Conservation (phyloP, 1,284 basidiomycete species). For the Ustilago sp. region DNA sequence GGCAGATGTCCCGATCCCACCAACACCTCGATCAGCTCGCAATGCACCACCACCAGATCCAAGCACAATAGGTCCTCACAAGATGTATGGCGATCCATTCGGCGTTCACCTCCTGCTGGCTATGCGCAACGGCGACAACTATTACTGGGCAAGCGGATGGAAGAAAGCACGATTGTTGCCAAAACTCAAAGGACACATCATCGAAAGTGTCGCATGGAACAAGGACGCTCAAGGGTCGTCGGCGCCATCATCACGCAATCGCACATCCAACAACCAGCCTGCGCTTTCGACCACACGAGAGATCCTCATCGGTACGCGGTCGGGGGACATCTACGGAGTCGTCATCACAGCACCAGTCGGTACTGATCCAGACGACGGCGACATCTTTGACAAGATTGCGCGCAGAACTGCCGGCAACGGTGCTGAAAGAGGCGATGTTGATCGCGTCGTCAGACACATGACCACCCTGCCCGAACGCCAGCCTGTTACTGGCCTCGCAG, state of each 20-base stretch:
- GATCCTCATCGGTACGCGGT: conserved; percentile 83
- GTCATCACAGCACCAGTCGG: conserved; percentile 76
- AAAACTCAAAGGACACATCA: conserved; percentile 81
- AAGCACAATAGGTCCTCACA: conserved; percentile 44
- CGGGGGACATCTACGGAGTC: conserved; percentile 70
- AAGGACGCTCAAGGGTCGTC: conserved; percentile 9
- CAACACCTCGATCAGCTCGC: conserved; percentile 48
- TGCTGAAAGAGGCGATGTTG: conserved; percentile 52
- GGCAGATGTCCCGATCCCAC: conserved; percentile 61
- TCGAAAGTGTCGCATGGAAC: conserved; percentile 95
- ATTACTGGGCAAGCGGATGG: conserved; percentile 76
- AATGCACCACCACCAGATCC: conserved; percentile 54
- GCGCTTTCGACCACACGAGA: conserved; percentile 75
- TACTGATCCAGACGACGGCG: conserved; percentile 71
- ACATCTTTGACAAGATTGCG: conserved; percentile 67
- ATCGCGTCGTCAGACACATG: conserved; percentile 56
- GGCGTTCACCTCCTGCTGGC: conserved; percentile 89
- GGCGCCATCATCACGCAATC: conserved; percentile 14
- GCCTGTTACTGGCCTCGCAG: conserved; percentile 58
- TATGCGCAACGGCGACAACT: conserved; percentile 89
- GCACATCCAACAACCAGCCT: conserved; percentile 11
- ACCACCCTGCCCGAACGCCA: conserved; percentile 61
- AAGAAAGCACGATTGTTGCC: conserved; percentile 57
- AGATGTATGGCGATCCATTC: conserved; percentile 78
- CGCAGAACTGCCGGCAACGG: conserved; percentile 58